These are phyloP conservation scores for Hymenoscyphus fraxineus DNA, from an alignment of 2,329 filamentous ascomycete species.

Conservation along the genomic window DNA sequence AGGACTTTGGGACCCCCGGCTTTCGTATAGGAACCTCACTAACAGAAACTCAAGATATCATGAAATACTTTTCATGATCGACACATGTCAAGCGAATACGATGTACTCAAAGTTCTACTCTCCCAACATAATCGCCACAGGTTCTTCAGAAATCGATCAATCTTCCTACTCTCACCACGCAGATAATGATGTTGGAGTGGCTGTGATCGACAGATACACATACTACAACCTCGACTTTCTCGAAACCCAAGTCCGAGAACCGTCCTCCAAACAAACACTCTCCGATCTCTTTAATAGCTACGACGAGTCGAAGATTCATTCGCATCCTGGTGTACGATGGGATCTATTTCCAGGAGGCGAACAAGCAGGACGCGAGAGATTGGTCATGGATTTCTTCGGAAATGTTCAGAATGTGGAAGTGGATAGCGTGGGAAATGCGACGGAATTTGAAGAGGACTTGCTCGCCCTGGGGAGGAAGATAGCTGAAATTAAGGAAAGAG, in stretches of 20 bases:
- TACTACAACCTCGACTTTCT: conserved; percentile 98
- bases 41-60: conserved; percentile 62
- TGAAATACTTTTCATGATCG: conserved; percentile 99
- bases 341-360: conserved; percentile 90
- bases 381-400: conserved; percentile 96
- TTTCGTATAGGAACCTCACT: not conserved
- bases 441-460: conserved; percentile 67
- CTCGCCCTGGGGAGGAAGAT: conserved; percentile 69
- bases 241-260: conserved; percentile 81
- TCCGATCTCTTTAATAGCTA: conserved; percentile 96
- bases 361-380: conserved; percentile 67
- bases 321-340: conserved; percentile 85
- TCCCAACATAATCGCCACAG: conserved; percentile 95
- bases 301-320: conserved; percentile 91
- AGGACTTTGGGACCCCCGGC: conserved; percentile 19
- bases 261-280: conserved; percentile 81
- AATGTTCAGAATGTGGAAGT: conserved; percentile 97
- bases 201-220: conserved; percentile 96
- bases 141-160: conserved; percentile 92
- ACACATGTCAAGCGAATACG: conserved; percentile 98
- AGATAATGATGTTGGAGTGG: conserved; percentile 95
- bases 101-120: conserved; percentile 99
- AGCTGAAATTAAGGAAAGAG: conserved; percentile 44
- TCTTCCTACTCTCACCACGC: conserved; percentile 97
- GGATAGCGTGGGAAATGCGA: conserved; percentile 48